Base-by-base conservation (phyloP, 2,329 filamentous ascomycete species). In the Dothidotthia symphoricarpi region DNA sequence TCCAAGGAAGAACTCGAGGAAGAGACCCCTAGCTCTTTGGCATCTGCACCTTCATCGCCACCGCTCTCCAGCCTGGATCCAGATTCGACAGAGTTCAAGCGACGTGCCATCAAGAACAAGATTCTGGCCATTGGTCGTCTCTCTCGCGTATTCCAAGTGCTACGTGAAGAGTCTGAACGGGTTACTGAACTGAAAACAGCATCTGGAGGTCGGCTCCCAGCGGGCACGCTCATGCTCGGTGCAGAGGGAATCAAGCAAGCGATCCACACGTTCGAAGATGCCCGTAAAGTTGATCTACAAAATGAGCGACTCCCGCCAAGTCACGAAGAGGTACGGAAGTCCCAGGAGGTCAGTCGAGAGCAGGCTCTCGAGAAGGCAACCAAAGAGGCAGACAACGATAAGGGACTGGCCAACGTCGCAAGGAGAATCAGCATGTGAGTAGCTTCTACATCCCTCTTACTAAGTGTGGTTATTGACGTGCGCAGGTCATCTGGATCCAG, bases 91-190 rank as follows among this genome's bases (percentile, higher is more conserved):
- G 93, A 98, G 66, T 91, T 85, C 75, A 97, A 96, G 78, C 81
- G 93, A 61, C 84, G 90, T 30, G 90, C 90, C 3, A 95, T 98
- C 79, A 97, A 97, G 78, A 98, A 98, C 82, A 98, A 98, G 77
- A 97, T 98, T 63, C 75, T 98, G 57, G 93, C 93, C 44, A 98
- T 98, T 61, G 93, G 93, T 19, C 88, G 93, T 55, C 77, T 98
- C 50, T 97, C 93, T 25, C 87, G 93, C 57, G 93, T 98, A 45
- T 98, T 98, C 83, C 93, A 98, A 68, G 93, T 98, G 34, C 72
- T 98, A 56, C 88, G 93, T 60, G 93, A 98, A 71, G 93, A 98
- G 70, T 95, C 90, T 2, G 93, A 98, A 75, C 82, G 86, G 57
- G 90, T 98, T 39, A 96, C 91, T 26, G 93, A 98, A 70, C 81